Base-by-base conservation (phyloP, 768 basidiomycete species). In the Cyclocybe aegerita region DNA sequence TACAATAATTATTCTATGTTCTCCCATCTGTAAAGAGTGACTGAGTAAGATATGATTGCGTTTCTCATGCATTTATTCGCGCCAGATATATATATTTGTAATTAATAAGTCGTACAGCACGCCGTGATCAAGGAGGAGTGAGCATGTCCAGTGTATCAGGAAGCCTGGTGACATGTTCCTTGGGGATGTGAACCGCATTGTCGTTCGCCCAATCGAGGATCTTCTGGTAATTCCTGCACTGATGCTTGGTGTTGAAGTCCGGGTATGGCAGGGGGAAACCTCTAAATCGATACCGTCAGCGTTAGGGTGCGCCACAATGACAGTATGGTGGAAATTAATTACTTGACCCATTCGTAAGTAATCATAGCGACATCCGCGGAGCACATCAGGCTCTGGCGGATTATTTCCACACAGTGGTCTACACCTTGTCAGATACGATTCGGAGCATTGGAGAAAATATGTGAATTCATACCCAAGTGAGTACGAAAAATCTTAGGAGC, bases 371-470 rank as follows among this genome's bases (percentile, higher is more conserved):
- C 49, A 15, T 50, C 49, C 9, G 49, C 32, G 11, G 23, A 14
- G 42, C 49, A 50, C 42, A 50, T 37, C 9, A 50, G 34, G 35
- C 44, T 50, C 14, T 43, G 49, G 14, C 49, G 35, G 15, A 50
- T 43, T 15, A 50, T 50, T 10, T 50, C 49, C 5, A 50, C 39
- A 15, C 49, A 50, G 23, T 50, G 41, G 35, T 50, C 49, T 50
- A 17, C 5, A 34, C 4, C 4, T 30, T 7, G 9, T 39, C 34
- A 4, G 34, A 33, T 15, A 14, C 4, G 29, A 40, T 5, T 34
- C 23, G 23, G 3, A 14, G 9, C 7, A 45, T n/a, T n/a, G n/a
- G 1, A 8, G 32, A 23, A 34, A 33, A 7, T n/a, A 32, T 8
- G 31, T 14, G 9, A 15, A 17, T 14, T 14, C 33, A 14, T 15